Evolutionary conservation across 2,329 filamentous ascomycete genomes (phyloP).

Genomic region (Cercospora canescens): DNA sequence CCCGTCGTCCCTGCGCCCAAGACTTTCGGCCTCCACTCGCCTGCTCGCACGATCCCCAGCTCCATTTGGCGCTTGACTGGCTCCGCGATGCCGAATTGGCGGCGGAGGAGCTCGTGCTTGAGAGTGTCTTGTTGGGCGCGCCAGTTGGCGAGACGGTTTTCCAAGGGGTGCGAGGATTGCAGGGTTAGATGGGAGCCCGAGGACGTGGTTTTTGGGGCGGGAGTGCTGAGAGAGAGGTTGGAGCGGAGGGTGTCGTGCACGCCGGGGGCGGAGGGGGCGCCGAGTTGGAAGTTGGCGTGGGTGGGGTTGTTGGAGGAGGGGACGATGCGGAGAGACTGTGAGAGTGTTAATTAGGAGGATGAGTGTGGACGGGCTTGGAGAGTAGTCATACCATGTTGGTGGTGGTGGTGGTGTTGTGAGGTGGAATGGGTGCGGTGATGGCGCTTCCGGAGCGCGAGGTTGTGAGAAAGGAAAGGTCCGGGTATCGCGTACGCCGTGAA

Average conservation of each 20-base stretch:
- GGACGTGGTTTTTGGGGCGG: conserved; percentile 48
- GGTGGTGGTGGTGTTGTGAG: conserved; percentile 1
- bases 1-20: conserved; percentile 46
- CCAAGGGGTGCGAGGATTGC: conserved; percentile 82
- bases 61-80: conserved; percentile 93
- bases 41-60: conserved; percentile 78
- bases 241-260: conserved; percentile 90
- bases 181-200: conserved; percentile 50
- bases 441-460: background rate
- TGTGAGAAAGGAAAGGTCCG: background rate
- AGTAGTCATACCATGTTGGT: conserved; percentile 14
- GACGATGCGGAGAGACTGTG: conserved; percentile 72
- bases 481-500: background rate
- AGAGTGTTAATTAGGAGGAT: conserved; percentile 9
- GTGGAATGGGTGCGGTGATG: background rate
- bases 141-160: conserved; percentile 86
- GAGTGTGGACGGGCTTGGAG: background rate
- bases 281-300: conserved; percentile 53
- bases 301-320: conserved; percentile 67
- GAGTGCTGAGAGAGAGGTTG: conserved; percentile 63
- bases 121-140: conserved; percentile 81
- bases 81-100: conserved; percentile 88
- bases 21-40: conserved; percentile 75
- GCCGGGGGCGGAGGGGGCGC: conserved; percentile 87
- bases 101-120: conserved; percentile 85